Evolutionary conservation across 2,329 filamentous ascomycete genomes (phyloP).

Genomic region (Keithomyces neogunnii): DNA sequence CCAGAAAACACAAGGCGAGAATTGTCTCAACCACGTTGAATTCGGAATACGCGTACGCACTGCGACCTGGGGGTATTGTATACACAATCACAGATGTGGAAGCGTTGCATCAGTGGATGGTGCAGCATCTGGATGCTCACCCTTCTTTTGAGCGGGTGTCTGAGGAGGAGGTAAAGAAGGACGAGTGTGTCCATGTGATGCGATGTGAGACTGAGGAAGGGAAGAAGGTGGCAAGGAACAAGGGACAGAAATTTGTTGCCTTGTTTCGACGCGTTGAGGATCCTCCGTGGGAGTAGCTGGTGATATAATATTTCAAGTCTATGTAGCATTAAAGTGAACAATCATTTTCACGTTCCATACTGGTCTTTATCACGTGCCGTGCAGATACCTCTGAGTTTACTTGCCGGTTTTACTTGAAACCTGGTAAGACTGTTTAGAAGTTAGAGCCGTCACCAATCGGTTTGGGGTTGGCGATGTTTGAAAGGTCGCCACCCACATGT

Average conservation of each 20-base stretch:
- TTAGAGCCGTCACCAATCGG: no score
- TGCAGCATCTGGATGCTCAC: constrained; percentile 71
- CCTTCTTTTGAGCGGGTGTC: constrained; percentile 69
- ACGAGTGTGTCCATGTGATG: constrained; percentile 69
- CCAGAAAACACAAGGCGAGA: constrained; percentile 90
- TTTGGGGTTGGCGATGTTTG: no score
- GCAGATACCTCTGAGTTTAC: no score
- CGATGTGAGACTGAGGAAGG: constrained; percentile 85
- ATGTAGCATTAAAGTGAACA: no score
- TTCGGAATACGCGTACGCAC: constrained; percentile 85
- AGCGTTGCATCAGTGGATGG: constrained; percentile 90
- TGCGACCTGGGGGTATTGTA: constrained; percentile 74
- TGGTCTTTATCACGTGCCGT: no score
- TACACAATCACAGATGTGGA: constrained; percentile 98
- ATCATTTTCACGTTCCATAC: no score
- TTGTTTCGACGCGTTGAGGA: constrained; percentile 76
- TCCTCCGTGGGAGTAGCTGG: constrained; percentile 57
- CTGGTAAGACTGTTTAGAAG: no score
- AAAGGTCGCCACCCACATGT: no score
- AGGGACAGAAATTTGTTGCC: constrained; percentile 84
- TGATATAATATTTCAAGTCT: not conserved
- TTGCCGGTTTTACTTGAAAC: no score
- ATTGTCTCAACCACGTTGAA: constrained; percentile 86
- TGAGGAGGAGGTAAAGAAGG: constrained; percentile 57
- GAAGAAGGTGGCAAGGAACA: constrained; percentile 90